Conservation (phyloP, 2,329 filamentous ascomycete genomes). For the Penicillium sp. region DNA sequence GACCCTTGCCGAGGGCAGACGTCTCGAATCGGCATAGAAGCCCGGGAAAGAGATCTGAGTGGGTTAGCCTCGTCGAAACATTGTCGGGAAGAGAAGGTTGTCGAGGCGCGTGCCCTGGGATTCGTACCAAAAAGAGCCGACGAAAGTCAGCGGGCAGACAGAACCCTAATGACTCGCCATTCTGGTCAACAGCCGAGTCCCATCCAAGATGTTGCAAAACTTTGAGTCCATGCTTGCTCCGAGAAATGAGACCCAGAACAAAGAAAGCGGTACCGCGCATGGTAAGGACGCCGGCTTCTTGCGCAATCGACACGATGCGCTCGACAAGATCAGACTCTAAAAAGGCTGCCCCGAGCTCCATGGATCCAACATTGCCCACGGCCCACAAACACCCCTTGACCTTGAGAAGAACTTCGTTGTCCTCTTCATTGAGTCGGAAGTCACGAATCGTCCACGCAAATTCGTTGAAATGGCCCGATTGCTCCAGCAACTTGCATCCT, state of each 20-base stretch:
- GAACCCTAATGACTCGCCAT: constrained; percentile 78
- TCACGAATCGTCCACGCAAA: constrained; percentile 86
- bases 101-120: too few relatives aligned
- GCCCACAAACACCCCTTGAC: constrained; percentile 98
- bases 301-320: constrained; percentile 81
- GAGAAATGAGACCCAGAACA: constrained; percentile 83
- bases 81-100: background rate
- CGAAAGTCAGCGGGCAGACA: constrained; percentile 76
- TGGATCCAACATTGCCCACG: constrained; percentile 94
- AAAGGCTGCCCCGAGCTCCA: constrained; percentile 94
- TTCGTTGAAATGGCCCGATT: constrained; percentile 94
- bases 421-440: constrained; percentile 76
- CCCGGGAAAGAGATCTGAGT: constrained; percentile 35
- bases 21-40: constrained; percentile 41
- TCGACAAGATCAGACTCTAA: constrained; percentile 83
- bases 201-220: constrained; percentile 85
- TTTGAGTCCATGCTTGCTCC: constrained; percentile 85
- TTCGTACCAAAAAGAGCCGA: constrained; percentile 67
- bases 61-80: constrained; percentile 11
- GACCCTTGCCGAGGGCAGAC: constrained; percentile 38
- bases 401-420: constrained; percentile 78
- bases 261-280: constrained; percentile 95
- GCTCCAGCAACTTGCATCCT: constrained; percentile 79
- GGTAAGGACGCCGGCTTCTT: constrained; percentile 82
- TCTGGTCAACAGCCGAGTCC: constrained; percentile 80